These are phyloP conservation scores for Cordyceps cicadae DNA, from an alignment of 2,329 filamentous ascomycete genomes.

Conservation along the genomic window DNA sequence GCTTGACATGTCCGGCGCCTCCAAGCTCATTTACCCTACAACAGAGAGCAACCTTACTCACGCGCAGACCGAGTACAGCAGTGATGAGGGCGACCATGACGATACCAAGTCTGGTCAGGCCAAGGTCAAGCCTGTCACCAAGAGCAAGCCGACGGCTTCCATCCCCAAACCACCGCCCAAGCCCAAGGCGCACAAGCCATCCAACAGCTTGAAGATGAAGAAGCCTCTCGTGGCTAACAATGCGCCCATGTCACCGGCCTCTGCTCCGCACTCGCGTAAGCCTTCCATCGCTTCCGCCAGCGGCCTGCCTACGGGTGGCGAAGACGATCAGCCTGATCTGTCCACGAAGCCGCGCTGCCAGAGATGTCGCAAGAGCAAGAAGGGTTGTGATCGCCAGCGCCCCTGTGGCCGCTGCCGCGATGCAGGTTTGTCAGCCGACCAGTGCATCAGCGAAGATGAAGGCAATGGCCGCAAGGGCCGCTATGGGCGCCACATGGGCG, in stretches of 20 bases:
- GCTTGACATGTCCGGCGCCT: slow-evolving; percentile 35
- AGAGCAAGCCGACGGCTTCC: slow-evolving; percentile 30
- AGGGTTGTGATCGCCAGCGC: slow-evolving; percentile 93
- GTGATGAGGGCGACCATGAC: slow-evolving; percentile 27
- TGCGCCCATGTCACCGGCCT: slow-evolving; percentile 54
- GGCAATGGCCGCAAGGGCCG: slow-evolving; percentile 94
- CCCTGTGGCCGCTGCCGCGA: slow-evolving; percentile 94
- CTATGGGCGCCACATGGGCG: slow-evolving; percentile 67
- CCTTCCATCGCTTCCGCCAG: slow-evolving; percentile 58
- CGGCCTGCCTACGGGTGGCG: slow-evolving; percentile 45
- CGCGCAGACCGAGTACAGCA: slow-evolving; percentile 30
- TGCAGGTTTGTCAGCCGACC: slow-evolving; percentile 84
- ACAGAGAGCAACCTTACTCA: slow-evolving; percentile 46
- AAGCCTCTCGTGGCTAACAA: slow-evolving; percentile 33
- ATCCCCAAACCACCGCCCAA: slow-evolving; percentile 30
- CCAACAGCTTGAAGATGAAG: slow-evolving; percentile 39
- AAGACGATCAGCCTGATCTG: slow-evolving; percentile 86
- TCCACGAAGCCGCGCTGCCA: slow-evolving; percentile 96
- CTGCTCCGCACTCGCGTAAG: slow-evolving; percentile 67
- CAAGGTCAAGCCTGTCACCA: slow-evolving; percentile 34
- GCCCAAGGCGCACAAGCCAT: slow-evolving; percentile 34
- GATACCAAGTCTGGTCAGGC: slow-evolving; percentile 26
- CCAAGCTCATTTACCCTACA: slow-evolving; percentile 41
- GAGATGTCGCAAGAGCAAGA: slow-evolving; percentile 98
- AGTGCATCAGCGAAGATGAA: slow-evolving; percentile 95